A percentile compares a stretch with the other conserved stretches of the same genome.
Conservation (phyloP, 306 rosid genomes). For the Oemleria cerasiformis region DNA sequence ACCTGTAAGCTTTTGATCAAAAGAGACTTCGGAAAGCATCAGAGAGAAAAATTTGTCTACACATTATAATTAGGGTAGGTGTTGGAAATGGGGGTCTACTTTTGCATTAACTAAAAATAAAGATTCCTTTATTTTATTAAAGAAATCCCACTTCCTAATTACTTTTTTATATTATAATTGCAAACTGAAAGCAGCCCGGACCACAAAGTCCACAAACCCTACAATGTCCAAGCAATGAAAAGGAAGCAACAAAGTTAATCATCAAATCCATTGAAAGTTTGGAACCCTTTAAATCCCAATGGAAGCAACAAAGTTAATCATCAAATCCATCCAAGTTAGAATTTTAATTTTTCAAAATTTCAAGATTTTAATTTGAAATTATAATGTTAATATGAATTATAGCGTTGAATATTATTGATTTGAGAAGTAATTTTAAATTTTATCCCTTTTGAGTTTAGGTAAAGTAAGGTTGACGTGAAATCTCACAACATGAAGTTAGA, state of each 20-base stretch:
- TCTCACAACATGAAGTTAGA: no score
- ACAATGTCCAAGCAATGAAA: conserved; percentile 18
- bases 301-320: no score
- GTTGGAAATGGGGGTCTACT: conserved; percentile 39
- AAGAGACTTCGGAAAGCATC: conserved; percentile 37
- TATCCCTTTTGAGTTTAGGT: no score
- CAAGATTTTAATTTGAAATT: no score
- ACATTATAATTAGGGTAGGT: conserved; percentile 35
- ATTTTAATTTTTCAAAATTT: no score
- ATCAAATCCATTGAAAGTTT: conserved; percentile 39
- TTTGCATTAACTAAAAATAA: conserved; percentile 38
- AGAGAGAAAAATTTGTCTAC: conserved; percentile 40
- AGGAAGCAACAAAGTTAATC: conserved; percentile 32
- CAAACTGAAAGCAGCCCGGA: conserved; percentile 33
- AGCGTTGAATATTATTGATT: no score
- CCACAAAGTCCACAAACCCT: conserved; percentile 17
- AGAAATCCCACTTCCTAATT: conserved; percentile 31
- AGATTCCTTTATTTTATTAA: conserved; percentile 47
- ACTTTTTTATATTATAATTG: conserved; percentile 19
- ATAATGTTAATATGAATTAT: no score
- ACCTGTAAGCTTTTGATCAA: conserved; percentile 25
- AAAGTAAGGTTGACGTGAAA: no score
- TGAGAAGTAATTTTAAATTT: no score
- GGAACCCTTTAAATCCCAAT: no score
- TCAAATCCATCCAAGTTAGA: no score